Evolutionary conservation across 371 early-diverging fungal genomes (phyloP), one percentile per base, ranked within the genome.

Genomic region (Gilbertella persicaria): DNA sequence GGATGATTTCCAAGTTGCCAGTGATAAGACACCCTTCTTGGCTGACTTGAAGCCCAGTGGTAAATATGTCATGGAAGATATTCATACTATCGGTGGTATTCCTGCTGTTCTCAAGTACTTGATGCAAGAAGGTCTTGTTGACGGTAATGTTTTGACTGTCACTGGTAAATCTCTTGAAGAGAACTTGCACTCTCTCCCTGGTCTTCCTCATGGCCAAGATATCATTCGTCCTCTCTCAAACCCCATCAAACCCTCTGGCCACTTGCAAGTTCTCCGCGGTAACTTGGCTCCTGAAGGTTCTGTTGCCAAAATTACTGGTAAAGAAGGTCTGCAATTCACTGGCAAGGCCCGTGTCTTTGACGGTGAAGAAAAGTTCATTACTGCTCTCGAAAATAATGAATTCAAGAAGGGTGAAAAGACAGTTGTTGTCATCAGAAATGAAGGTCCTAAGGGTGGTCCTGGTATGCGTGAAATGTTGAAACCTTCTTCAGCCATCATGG

Each of bases 301-400:
- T 16, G 97, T 98, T 36, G 98, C 98, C 48, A 98, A 98, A 78
- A 98, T 98, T 67, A 98, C 98, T 5, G 98, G 98, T 55, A 98
- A 98, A 75, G 96, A 98, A 75, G 98, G 98, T 16, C 75, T 95
- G 5, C 41, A 57, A 49, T 98, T 98, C 61, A 69, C 75, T 33
- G 98, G 98, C 19, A 71, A 74, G 0, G 97, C 98, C 36, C 84
- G 86, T 42, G 94, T 94, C 28, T 98, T 87, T 64, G 94, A 98
- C 55, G 81, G 84, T 26, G 98, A 98, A 67, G 88, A 91, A 52
- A 91, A 84, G 24, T 92, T 96, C 88, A 75, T 96, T 62, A 67
- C 60, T 14, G 91, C 96, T 9, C 66, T 96, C 47, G 95, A 95
- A 73, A 75, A 77, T 16, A 77, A 78, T 19, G 84, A 71, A 30